Base-by-base conservation (phyloP, 208 protist species). In the Endotrypanum monterogeii region DNA sequence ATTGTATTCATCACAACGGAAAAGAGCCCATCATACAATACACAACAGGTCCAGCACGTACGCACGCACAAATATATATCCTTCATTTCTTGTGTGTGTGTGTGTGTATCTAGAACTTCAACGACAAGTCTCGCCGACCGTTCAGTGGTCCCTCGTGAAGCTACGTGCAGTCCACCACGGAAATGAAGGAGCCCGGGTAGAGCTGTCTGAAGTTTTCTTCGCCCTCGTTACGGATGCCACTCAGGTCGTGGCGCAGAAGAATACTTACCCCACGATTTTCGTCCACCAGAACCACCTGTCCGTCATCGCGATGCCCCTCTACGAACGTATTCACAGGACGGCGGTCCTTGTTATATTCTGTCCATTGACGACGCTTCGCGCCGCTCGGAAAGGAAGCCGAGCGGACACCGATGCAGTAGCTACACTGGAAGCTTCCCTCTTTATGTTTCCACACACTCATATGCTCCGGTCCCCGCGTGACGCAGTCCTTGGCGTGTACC, bases 141-240 rank as follows among this genome's bases (percentile, higher is more conserved):
- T 14, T 5, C 12, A 62, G 35, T 16, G 6, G 5, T 1, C 20
- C 37, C 35, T 4, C 1, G 6, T 52, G 63, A 25, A 23, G 63
- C 84, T 70, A 92, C 58, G 88, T 90, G 70, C 93, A 97, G 60
- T 94, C 87, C 39, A 86, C 82, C 14, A 90, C 71, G 11, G 75
- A 71, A 52, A 92, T 75, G 32, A 91, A 97, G 44, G 54, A 61
- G 18, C 93, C 93, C 4, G 63, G 46, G 73, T 95, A 93, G 32
- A 97, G 82, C 74, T 91, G 85, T 7, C 71, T 67, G 58, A 94
- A 97, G 30, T 84, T 77, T 39, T 88, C 63, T 55, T 95, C 85
- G 20, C 35, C 76, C 1, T 67, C 63, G 5, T 74, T 51, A 41
- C 78, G 83, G n/a, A 97, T 79, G 20, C 82, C 92, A 52, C 81